These are phyloP conservation scores for Adansonia rubrostipa DNA, from an alignment of 441 rosid genomes.

Conservation along the genomic window DNA sequence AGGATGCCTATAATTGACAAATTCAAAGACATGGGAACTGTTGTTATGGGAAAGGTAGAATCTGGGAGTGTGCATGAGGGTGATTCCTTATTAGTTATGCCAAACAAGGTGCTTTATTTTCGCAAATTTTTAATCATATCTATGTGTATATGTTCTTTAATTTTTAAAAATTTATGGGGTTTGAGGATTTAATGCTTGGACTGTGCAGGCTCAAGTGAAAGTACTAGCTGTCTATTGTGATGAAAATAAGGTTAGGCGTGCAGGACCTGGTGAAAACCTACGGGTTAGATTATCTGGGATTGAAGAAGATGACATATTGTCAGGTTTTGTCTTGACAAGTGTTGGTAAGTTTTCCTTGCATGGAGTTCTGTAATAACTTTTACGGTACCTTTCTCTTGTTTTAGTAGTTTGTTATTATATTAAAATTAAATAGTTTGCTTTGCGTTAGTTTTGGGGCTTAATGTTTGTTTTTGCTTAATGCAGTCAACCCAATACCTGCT, in stretches of 20 bases:
- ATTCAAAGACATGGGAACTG: conserved; percentile 98
- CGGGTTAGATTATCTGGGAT: conserved; percentile 83
- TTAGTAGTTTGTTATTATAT: neutral
- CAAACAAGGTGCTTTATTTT: conserved; percentile 71
- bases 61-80: conserved; percentile 88
- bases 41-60: conserved; percentile 96
- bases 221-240: conserved; percentile 72
- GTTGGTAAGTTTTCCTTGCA: conserved; percentile 52
- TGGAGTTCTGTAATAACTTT: conserved; percentile 1
- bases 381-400: neutral
- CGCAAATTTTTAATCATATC: neutral
- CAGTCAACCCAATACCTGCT: conserved; percentile 70
- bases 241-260: conserved; percentile 77
- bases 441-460: neutral
- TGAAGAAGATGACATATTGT: conserved; percentile 87
- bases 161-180: neutral
- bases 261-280: conserved; percentile 94
- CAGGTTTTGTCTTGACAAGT: conserved; percentile 87
- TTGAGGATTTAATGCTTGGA: conserved; percentile 14
- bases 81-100: conserved; percentile 86
- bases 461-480: conserved; percentile 37
- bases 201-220: conserved; percentile 74
- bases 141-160: neutral
- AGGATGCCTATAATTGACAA: conserved; percentile 99
- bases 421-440: neutral